These are phyloP conservation scores for Acer negundo DNA, from an alignment of 345 rosid genomes.

Conservation along the genomic window DNA sequence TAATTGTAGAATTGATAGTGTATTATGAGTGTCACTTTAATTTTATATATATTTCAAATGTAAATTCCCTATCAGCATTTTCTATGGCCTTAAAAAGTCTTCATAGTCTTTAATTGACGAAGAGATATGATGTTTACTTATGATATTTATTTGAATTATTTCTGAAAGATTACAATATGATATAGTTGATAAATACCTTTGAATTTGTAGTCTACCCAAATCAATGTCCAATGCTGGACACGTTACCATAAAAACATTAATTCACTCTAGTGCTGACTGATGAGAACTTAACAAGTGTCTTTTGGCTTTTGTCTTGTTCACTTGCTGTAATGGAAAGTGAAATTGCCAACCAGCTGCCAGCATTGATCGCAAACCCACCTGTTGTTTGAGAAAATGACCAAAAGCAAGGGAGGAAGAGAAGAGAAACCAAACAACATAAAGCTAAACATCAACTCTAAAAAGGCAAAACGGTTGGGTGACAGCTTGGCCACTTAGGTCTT, in stretches of 20 bases:
- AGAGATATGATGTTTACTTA: background rate
- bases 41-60: too few relatives aligned
- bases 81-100: background rate
- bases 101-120: background rate
- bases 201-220: background rate
- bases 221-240: too few relatives aligned
- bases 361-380: background rate
- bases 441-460: background rate
- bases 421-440: background rate
- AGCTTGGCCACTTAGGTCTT: too few relatives aligned
- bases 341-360: constrained; percentile 2
- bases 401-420: background rate
- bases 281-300: background rate
- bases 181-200: background rate
- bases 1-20: too few relatives aligned
- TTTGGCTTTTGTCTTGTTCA: background rate
- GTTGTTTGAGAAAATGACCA: background rate
- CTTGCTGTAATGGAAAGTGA: background rate
- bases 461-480: background rate
- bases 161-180: background rate
- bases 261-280: too few relatives aligned
- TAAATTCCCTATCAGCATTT: too few relatives aligned
- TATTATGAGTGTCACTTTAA: too few relatives aligned
- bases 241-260: background rate
- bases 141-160: background rate